Evolutionary conservation across 768 basidiomycete species (phyloP).

Genomic region (Psilocybe azurescens): DNA sequence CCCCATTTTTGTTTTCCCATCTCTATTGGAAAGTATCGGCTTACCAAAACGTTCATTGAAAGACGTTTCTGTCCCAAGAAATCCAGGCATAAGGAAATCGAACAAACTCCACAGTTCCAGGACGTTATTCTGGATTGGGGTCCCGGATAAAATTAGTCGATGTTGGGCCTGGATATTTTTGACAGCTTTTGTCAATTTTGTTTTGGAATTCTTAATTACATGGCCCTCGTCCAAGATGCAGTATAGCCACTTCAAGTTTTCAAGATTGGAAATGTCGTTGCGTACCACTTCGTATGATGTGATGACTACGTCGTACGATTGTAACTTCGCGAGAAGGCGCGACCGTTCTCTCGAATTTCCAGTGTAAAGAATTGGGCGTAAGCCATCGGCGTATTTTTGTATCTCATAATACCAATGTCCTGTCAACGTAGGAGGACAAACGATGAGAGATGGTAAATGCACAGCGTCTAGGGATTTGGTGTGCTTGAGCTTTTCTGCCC

Average conservation of each 20-base stretch:
- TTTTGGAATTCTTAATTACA: slow-evolving; percentile 98
- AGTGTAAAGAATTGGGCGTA: slow-evolving; percentile 86
- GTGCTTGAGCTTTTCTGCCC: slow-evolving; percentile 67
- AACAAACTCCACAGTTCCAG: slow-evolving; percentile 98
- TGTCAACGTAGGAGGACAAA: slow-evolving; percentile 96
- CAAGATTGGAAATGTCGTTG: slow-evolving; percentile 84
- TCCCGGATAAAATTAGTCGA: slow-evolving; percentile 93
- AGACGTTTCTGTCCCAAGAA: slow-evolving; percentile 91
- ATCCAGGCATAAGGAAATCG: slow-evolving; percentile 99
- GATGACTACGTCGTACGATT: slow-evolving; percentile 87
- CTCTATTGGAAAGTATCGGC: slow-evolving; percentile 92
- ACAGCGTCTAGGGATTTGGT: slow-evolving; percentile 76
- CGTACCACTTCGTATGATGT: slow-evolving; percentile 98
- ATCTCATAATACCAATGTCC: slow-evolving; percentile 99
- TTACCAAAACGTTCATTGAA: slow-evolving; percentile 97
- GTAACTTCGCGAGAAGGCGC: slow-evolving; percentile 66
- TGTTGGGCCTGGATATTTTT: slow-evolving; percentile 91
- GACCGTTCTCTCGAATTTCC: slow-evolving; percentile 86
- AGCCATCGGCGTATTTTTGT: slow-evolving; percentile 85
- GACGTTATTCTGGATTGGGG: slow-evolving; percentile 99
- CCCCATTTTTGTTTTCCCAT: slow-evolving; percentile 92
- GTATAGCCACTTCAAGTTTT: slow-evolving; percentile 86
- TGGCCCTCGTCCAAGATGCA: slow-evolving; percentile 99
- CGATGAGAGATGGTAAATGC: slow-evolving; percentile 91
- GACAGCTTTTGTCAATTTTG: slow-evolving; percentile 95